phyloP scores from a whole-genome alignment of 768 basidiomycete species.

The Mycena albidolilacea region DNA sequence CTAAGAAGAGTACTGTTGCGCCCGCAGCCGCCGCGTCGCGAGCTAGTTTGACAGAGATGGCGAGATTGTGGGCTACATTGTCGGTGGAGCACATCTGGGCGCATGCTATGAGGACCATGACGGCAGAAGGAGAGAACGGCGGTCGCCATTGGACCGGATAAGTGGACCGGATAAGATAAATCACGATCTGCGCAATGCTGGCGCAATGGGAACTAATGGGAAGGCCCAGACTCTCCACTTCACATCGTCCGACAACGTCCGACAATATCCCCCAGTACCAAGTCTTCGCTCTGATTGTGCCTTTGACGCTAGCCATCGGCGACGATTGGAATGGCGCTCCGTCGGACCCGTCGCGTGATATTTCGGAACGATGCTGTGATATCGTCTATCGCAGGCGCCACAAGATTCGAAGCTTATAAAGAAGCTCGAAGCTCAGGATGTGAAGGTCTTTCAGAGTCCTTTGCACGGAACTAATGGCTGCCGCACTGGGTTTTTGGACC shows the following conservation, averaged over 20 bases:
- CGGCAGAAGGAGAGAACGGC: conserved; percentile 3
- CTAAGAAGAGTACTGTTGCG: conserved; percentile 36
- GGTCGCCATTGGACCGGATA: no score
- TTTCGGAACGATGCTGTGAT: conserved; percentile 12
- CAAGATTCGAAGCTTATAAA: conserved; percentile 9
- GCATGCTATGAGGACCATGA: conserved; percentile 39
- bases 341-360: conserved; percentile 27
- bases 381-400: neutral
- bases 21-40: conserved; percentile 35
- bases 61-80: conserved; percentile 33
- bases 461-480: conserved; percentile 9
- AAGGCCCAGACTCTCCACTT: no score
- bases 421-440: neutral
- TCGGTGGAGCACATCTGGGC: conserved; percentile 40
- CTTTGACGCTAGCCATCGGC: no score
- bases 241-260: no score
- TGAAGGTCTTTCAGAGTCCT: neutral
- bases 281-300: no score
- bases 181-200: no score
- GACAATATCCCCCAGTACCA: no score
- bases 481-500: conserved; percentile 26
- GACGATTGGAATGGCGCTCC: neutral
- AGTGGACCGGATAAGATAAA: no score
- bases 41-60: conserved; percentile 34
- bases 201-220: no score